Base-by-base conservation (phyloP, 306 rosid species). In the Ormosia semicastrata region DNA sequence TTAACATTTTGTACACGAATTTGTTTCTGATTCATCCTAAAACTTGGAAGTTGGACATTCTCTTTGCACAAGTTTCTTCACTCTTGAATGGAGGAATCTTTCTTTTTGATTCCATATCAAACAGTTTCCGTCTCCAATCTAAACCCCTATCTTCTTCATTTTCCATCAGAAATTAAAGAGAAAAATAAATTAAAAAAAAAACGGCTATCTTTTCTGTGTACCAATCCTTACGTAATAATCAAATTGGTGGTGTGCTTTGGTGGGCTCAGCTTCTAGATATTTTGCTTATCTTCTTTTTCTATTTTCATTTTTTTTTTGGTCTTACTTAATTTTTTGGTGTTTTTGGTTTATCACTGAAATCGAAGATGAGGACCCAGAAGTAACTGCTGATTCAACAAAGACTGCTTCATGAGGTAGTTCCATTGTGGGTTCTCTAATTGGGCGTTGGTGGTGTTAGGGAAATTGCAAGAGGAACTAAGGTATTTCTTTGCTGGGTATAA, bases 321-420 rank as follows among this genome's bases (percentile, higher is more conserved):
- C 40, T 53, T n/a, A n/a, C 11, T 17, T 11, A 49, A 9, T 8
- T 18, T 36, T 57, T 85, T 11, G 13, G 7, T 32, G 62, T 2
- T 6, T 36, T 65, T 68, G 44, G 59, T 58, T 79, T 59, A 84
- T 62, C 88, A 85, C 63, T 84, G 89, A 47, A 84, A 90, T 64
- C 78, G 83, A 65, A 72, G 83, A 62, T 88, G 90, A 82, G 90
- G 90, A 71, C 89, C 87, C 59, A 84, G 69, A 50, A 90, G 72
- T 64, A 88, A 82, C 33, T 82, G 90, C 52, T 88, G 91, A 50
- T 86, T 90, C 83, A 86, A 66, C 73, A 82, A 39, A 5, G 85
- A 60, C 56, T 79, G 91, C 82, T 88, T 90, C 62, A 77, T 49
- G 56, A 82, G 75, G 43, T 84, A 39, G 82, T 74, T 82, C 87